These are phyloP conservation scores for Apiotrichum porosum DNA, from an alignment of 1,284 basidiomycete species.

Conservation along the genomic window DNA sequence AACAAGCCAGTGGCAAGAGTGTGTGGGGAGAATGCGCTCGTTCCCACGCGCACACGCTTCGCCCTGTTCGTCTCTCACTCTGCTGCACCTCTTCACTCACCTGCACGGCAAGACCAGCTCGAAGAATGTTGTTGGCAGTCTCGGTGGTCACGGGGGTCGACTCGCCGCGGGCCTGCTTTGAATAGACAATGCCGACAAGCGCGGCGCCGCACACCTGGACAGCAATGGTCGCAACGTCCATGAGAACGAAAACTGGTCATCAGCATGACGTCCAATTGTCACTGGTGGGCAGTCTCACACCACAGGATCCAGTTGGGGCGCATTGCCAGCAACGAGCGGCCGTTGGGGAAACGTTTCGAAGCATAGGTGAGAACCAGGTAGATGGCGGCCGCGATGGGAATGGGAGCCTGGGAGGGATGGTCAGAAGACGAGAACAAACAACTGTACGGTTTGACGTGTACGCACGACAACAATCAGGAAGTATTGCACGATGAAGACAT, in stretches of 20 bases:
- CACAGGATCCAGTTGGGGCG: background rate
- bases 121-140: constrained; percentile 48
- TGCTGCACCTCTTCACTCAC: too few relatives aligned
- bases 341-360: constrained; percentile 23
- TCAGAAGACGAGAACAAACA: background rate
- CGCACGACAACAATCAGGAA: constrained; percentile 50
- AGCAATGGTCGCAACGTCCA: constrained; percentile 40
- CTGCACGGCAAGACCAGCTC: constrained; percentile 48
- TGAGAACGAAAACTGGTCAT: constrained; percentile 38
- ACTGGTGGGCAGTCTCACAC: background rate
- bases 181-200: constrained; percentile 48
- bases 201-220: constrained; percentile 49
- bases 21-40: background rate
- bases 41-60: too few relatives aligned
- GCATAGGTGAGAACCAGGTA: constrained; percentile 41
- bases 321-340: constrained; percentile 30
- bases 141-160: constrained; percentile 32
- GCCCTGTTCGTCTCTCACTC: too few relatives aligned
- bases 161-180: constrained; percentile 25
- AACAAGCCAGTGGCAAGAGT: too few relatives aligned
- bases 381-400: constrained; percentile 47
- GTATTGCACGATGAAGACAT: constrained; percentile 39
- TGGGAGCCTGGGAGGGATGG: constrained; percentile 33
- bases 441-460: too few relatives aligned
- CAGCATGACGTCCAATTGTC: constrained; percentile 4